Evolutionary conservation across 2,329 filamentous ascomycete species (phyloP), one percentile per base, ranked within the genome.

Genomic region (Coniochaeta sp.): DNA sequence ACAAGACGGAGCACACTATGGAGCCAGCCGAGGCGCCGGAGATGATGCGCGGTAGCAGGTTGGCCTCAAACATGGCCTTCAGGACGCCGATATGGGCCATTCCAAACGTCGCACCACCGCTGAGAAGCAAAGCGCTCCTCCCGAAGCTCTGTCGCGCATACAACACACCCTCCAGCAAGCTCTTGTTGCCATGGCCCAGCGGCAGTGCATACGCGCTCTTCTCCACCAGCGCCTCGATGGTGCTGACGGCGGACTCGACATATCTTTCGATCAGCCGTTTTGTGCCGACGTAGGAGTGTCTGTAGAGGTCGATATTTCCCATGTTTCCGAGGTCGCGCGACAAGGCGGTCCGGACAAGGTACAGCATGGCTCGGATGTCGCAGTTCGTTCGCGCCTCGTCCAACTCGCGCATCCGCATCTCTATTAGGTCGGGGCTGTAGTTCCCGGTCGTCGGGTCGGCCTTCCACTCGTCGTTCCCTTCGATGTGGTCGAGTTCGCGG

Each of bases 81-180:
- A 95, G 72, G 3, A 96, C 90, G 1, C 91, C 91, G 51, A 95
- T 87, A 65, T 96, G 91, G 54, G 88, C 88, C 88, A 96, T 95
- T 35, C 91, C 91, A 69, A 95, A 90, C 1, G 91, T 94, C 1
- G 87, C 90, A 2, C 91, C 91, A 7, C 91, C 91, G 4, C 90
- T 95, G 9, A 96, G 73, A 9, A 95, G 74, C 49, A 96, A 71
- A 0, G 89, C 91, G 56, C 86, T 94, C 55, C 90, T 79, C n/a
- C 90, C 90, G 62, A 91, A 95, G 31, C 87, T 87, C 62, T 91
- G 87, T 33, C 89, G 81, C 1, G 88, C 81, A 51, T 82, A 80
- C 45, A 91, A 68, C 56, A 94, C 75, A 52, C 83, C 81, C 51
- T 91, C 86, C 6, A 91, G 73, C 4, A 82, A 63, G 48, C 78